Evolutionary conservation across 1,284 basidiomycete genomes (phyloP), one percentile per base, ranked within the genome.

Genomic region (Cystobasidium pallidum): DNA sequence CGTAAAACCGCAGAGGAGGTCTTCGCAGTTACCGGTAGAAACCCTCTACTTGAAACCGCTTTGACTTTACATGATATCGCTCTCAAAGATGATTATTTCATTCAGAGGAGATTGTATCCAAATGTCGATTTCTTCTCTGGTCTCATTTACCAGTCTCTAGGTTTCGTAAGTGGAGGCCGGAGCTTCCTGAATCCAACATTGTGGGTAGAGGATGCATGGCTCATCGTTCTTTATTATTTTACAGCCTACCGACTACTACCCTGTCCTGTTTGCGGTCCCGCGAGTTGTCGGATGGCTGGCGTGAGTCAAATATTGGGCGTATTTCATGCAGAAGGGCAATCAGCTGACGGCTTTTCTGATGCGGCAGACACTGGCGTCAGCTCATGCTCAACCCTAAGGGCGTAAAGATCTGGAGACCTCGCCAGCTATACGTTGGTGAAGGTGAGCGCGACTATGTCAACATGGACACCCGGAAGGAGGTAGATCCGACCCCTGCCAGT

Each of bases 241-340:
- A 32, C 58, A 70, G 67, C 91, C 91, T 1, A 84, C 90, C 76
- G 91, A 93, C 82, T 92, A 91, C 81, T 94, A 92, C 87, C 91
- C 91, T 0, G 91, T 94, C 39, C 82, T 94, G 49, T 94, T 94
- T 78, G 91, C 89, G 21, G 91, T 94, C 2, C 92, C 91, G 2
- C 87, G 91, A 21, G 90, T 93, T 2, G 91, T 91, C 26, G 91
- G 91, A 11, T 92, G 91, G 91, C 83, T 92, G 11, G 91, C 91
- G 0, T 91, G 92, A 80, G 92, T 91, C 90, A 84, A 90, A 73
- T 52, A 15, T n/a, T 21, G 17, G 55, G 76, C 73, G 74, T 52
- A 75, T 11, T 58, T 74, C 13, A 15, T 30, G 41, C 21, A 21
- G 8, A 17, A 63, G 15, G 19, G 17, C 21, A 17, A 2, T 26